Conservation (phyloP, 2,329 filamentous ascomycete genomes). For the Pestalotiopsis sp. region DNA sequence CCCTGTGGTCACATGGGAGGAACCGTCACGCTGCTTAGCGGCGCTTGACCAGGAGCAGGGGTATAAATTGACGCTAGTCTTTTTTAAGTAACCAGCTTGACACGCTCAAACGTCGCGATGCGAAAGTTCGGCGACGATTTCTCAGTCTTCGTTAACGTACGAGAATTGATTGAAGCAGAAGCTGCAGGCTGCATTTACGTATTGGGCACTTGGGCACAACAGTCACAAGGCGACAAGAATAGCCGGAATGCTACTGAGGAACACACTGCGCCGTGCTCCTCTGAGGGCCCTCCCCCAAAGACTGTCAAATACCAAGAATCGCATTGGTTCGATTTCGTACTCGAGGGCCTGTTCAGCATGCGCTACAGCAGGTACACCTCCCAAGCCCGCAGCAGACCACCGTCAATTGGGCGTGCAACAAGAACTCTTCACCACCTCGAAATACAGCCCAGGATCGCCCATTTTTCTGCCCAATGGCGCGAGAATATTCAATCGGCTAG, state of each 20-base stretch:
- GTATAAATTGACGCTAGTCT: background rate
- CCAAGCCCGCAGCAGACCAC: conserved; percentile 50
- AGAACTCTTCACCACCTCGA: conserved; percentile 77
- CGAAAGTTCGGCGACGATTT: background rate
- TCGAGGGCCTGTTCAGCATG: conserved; percentile 31
- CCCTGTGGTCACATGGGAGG: conserved; percentile 12
- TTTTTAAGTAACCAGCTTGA: conserved; percentile 14
- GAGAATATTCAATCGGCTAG: conserved; percentile 80
- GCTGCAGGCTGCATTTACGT: background rate
- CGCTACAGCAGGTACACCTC: conserved; percentile 24
- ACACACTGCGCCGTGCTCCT: background rate
- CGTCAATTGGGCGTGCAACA: conserved; percentile 65
- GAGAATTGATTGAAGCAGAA: background rate
- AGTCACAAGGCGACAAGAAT: background rate
- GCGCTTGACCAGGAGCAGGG: background rate
- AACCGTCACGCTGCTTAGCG: background rate
- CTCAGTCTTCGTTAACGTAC: background rate
- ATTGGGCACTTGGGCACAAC: background rate
- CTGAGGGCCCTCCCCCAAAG: background rate
- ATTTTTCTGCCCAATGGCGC: conserved; percentile 83
- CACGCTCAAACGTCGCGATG: conserved; percentile 4
- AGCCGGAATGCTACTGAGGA: conserved; percentile 11
- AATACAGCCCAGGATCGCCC: conserved; percentile 83
- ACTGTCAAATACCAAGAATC: background rate
- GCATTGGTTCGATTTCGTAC: background rate